Conservation (phyloP, 495 filamentous ascomycete genomes). For the Penicillium dipodomyicola region DNA sequence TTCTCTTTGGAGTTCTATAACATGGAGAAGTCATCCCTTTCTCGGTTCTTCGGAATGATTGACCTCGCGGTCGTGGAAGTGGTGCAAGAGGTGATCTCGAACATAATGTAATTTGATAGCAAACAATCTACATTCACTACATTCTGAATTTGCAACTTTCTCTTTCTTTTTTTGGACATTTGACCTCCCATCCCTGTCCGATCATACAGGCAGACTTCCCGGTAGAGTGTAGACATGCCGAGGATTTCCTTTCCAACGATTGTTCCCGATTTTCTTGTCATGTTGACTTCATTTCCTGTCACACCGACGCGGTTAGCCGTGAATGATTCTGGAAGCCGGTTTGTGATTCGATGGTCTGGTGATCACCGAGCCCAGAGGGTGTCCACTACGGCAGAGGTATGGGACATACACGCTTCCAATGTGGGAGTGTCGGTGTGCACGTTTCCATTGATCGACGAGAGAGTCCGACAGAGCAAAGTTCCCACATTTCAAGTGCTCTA, state of each 20-base stretch:
- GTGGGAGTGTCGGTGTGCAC: constrained; percentile 13
- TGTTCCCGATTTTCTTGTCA: background rate
- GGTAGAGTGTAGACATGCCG: background rate
- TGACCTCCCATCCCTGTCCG: background rate
- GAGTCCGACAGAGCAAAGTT: background rate
- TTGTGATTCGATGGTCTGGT: constrained; percentile 11
- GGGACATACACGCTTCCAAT: background rate
- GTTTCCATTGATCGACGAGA: constrained; percentile 8
- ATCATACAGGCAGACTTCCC: background rate
- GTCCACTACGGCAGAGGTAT: background rate
- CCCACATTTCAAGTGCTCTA: background rate
- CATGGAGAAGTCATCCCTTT: constrained; percentile 49
- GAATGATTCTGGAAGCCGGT: constrained; percentile 14
- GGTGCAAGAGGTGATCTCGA: constrained; percentile 72
- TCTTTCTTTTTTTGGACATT: background rate
- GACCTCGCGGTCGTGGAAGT: constrained; percentile 55
- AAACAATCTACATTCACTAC: constrained; percentile 8
- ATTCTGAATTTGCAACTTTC: background rate
- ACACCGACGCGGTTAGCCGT: constrained; percentile 8
- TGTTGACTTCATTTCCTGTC: constrained; percentile 11
- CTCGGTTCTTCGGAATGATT: constrained; percentile 38
- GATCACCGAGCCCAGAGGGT: background rate
- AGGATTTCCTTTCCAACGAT: background rate
- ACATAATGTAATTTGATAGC: constrained; percentile 42
- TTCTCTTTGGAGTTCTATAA: constrained; percentile 17